A percentile compares a stretch with the other conserved stretches of the same genome.
Evolutionary conservation across 2,329 filamentous ascomycete species (phyloP).

Genomic region (Pseudocercospora pini-densiflorae): DNA sequence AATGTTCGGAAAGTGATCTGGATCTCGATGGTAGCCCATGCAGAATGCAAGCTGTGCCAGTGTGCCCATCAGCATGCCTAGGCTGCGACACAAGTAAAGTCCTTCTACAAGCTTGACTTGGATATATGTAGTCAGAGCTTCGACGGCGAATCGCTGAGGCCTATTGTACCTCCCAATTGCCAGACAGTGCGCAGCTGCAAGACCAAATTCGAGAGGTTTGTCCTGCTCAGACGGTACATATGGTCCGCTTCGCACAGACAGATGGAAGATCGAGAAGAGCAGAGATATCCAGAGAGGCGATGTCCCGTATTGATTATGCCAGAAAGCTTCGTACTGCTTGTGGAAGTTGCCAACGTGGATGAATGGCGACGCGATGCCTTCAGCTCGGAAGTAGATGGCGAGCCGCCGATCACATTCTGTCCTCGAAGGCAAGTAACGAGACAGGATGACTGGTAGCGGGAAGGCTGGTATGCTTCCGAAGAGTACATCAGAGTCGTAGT

Average conservation of each 20-base stretch:
- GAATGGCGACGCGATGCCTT: conserved; percentile 23
- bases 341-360: conserved; percentile 22
- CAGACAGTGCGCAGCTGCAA: conserved; percentile 20
- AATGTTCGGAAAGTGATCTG: conserved; percentile 20
- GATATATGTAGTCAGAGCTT: conserved; percentile 16
- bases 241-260: conserved; percentile 17
- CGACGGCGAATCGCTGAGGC: conserved; percentile 20
- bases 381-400: conserved; percentile 22
- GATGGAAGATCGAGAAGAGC: conserved; percentile 43
- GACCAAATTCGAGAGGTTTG: conserved; percentile 8
- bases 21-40: conserved; percentile 51
- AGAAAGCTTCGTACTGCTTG: conserved; percentile 49
- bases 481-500: conserved; percentile 19
- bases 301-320: conserved; percentile 44
- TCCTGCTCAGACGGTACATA: background rate
- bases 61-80: conserved; percentile 17
- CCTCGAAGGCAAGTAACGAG: conserved; percentile 16
- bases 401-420: conserved; percentile 19
- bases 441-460: conserved; percentile 12
- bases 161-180: conserved; percentile 18
- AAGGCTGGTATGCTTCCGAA: conserved; percentile 18
- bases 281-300: conserved; percentile 52
- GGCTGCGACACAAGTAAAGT: conserved; percentile 16
- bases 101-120: conserved; percentile 21
- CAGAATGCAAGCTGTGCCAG: conserved; percentile 20